Evolutionary conservation across 2,329 filamentous ascomycete genomes (phyloP).

Genomic region (Stylonectria norvegica): DNA sequence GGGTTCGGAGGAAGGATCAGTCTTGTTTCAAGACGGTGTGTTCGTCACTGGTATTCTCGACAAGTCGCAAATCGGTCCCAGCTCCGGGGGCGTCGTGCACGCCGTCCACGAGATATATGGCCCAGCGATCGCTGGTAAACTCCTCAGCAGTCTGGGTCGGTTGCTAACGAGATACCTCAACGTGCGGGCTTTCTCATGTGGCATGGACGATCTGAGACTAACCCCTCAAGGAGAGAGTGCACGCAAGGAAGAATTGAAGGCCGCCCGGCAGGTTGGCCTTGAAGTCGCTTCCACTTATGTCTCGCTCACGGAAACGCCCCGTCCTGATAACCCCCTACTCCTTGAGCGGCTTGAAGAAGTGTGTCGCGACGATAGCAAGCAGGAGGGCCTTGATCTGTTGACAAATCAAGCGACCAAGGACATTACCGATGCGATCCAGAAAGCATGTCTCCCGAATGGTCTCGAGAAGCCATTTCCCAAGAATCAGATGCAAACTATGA

Average conservation of each 20-base stretch:
- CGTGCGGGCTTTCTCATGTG: constrained; percentile 94
- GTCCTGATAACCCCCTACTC: constrained; percentile 67
- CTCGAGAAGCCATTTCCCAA: constrained; percentile 89
- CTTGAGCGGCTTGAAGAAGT: constrained; percentile 81
- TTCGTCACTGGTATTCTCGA: constrained; percentile 89
- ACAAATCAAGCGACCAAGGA: constrained; percentile 68
- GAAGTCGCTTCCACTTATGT: constrained; percentile 86
- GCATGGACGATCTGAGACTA: constrained; percentile 90
- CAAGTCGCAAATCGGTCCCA: constrained; percentile 90
- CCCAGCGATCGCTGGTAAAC: constrained; percentile 76
- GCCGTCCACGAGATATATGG: constrained; percentile 89
- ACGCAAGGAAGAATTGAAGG: constrained; percentile 65
- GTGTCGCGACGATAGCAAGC: constrained; percentile 84
- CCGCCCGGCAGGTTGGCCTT: constrained; percentile 67
- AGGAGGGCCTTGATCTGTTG: constrained; percentile 82
- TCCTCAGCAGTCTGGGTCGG: constrained; percentile 85
- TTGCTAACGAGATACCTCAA: constrained; percentile 85
- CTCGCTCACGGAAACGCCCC: constrained; percentile 65
- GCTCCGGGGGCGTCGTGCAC: constrained; percentile 82
- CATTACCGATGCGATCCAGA: constrained; percentile 76
- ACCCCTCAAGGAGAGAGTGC: constrained; percentile 73
- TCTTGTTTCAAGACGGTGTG: constrained; percentile 83
- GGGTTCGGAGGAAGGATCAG: constrained; percentile 71
- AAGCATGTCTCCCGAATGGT: constrained; percentile 73
- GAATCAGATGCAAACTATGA: constrained; percentile 99